These are phyloP conservation scores for Botryosphaeria agaves DNA, from an alignment of 2,329 filamentous ascomycete species.

Conservation along the genomic window DNA sequence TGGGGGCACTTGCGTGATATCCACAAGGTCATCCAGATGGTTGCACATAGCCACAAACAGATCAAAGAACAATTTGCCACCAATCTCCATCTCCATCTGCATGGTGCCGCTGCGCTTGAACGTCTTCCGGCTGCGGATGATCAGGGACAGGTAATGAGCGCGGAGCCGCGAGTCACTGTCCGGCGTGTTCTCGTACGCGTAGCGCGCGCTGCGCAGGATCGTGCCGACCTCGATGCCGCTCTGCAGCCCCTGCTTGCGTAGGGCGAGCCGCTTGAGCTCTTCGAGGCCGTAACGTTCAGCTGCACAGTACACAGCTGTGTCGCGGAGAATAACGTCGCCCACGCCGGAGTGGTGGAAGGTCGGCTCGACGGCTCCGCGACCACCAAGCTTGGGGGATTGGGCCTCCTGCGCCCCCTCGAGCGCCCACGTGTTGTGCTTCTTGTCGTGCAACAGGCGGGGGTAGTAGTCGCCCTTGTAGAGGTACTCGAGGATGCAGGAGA, in stretches of 20 bases:
- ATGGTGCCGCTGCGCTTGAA: slow-evolving; percentile 98
- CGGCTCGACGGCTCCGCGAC: slow-evolving; percentile 49
- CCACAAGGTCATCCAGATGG: slow-evolving; percentile 90
- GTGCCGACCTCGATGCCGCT: slow-evolving; percentile 81
- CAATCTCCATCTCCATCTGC: slow-evolving; percentile 96
- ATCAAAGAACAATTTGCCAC: slow-evolving; percentile 93
- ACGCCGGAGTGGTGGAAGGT: slow-evolving; percentile 63
- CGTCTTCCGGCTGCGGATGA: slow-evolving; percentile 91
- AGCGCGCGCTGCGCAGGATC: slow-evolving; percentile 82
- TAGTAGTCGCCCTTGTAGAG: slow-evolving; percentile 96
- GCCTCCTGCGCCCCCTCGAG: slow-evolving; percentile 53
- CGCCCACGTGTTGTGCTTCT: slow-evolving; percentile 72
- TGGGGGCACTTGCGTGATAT: slow-evolving; percentile 55
- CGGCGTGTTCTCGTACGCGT: slow-evolving; percentile 89
- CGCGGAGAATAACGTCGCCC: slow-evolving; percentile 64
- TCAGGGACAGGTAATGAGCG: slow-evolving; percentile 92
- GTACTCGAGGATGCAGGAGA: slow-evolving; percentile 88
- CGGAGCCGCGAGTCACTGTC: slow-evolving; percentile 83
- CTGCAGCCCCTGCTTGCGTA: slow-evolving; percentile 90
- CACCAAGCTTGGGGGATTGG: slow-evolving; percentile 33
- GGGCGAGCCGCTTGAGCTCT: slow-evolving; percentile 76
- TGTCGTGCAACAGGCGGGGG: slow-evolving; percentile 74
- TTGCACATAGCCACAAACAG: slow-evolving; percentile 97
- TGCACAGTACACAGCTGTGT: slow-evolving; percentile 89
- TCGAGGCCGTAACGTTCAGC: slow-evolving; percentile 83